Evolutionary conservation across 1,139 yeast genomes (phyloP), one percentile per base, ranked within the genome.

Genomic region (Yamadazyma aaseri): DNA sequence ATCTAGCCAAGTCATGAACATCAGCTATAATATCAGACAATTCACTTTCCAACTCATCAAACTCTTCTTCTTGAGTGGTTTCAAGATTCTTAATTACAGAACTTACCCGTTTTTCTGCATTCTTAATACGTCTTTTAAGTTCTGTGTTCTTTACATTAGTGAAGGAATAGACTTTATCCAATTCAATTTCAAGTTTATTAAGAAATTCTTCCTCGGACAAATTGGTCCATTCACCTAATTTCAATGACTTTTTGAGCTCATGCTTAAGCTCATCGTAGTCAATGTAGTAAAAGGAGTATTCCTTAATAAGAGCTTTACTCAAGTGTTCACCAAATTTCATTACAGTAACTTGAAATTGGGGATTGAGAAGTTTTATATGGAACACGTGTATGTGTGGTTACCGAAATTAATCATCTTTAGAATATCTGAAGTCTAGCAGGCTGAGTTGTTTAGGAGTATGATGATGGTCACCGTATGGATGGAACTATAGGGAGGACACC

Each of bases 1-100:
- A 92, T 59, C 92, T 90, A 46, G 96, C 96, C 54, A 92, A 73
- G 60, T 92, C 98, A 53, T 92, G 97, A 31, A 92, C 97, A 63
- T 90, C 97, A 20, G 97, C 97, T 60, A 92, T 90, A 47, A 92
- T 82, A 51, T 90, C 97, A 36, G 90, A 79, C 48, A 92, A 70
- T 54, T 89, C 97, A 47, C 86, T 94, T 62, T 92, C 97, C 49
- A 92, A 73, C 40, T 82, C 87, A 50, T 87, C 94, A 53, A 89
- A 92, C 54, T 86, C 95, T 56, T 85, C 86, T 53, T 89, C 96
- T 39, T 71, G 67, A 5, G 76, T 76, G 25, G 67, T 66, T 16
- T 51, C 46, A 6, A 53, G 43, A 28, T 50, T 45, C 32, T 52
- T 46, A n/a, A 84, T 81, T 5, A 83, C 83, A 34, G 71, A 76